These are phyloP conservation scores for Spathaspora boniae DNA, from an alignment of 805 yeast genomes.

Conservation along the genomic window DNA sequence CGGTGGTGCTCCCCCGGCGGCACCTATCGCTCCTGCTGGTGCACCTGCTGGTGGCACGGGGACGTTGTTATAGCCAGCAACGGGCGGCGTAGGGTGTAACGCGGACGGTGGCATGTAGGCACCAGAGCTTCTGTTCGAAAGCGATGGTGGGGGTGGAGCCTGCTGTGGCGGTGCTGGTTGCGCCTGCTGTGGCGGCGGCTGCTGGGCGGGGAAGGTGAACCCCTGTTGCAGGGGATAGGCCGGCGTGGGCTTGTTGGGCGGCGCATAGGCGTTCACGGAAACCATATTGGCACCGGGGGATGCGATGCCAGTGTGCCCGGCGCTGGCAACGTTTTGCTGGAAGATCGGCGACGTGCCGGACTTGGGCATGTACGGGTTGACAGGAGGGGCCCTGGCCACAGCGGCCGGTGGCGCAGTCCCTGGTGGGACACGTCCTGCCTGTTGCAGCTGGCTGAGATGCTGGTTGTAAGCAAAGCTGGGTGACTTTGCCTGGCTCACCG, in stretches of 20 bases:
- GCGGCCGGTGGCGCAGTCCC: conserved; percentile 16
- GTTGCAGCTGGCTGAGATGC: conserved; percentile 11
- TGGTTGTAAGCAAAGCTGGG: conserved; percentile 3
- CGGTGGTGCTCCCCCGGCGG: conserved; percentile 11
- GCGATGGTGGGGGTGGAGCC: conserved; percentile 14
- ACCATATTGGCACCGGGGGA: conserved; percentile 6
- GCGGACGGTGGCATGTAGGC: no score
- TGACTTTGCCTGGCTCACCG: conserved; percentile 9
- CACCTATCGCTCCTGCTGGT: no score
- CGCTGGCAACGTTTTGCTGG: conserved; percentile 9
- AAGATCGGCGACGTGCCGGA: conserved; percentile 12
- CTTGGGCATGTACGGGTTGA: conserved; percentile 26
- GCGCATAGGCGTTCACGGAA: conserved; percentile 1
- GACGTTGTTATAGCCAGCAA: no score
- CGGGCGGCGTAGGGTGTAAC: no score
- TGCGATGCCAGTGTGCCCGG: conserved; percentile 5
- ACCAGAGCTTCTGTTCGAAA: no score
- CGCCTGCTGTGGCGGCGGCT: conserved; percentile 1
- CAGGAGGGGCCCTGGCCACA: conserved; percentile 15
- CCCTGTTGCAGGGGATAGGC: conserved; percentile 1
- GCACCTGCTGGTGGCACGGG: conserved; percentile 1
- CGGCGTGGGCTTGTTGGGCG: neutral
- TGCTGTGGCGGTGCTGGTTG: conserved; percentile 4
- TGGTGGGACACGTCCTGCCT: conserved; percentile 18
- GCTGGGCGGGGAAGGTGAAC: neutral